phyloP scores from a whole-genome alignment of 169 alveolate genomes.

The Plasmodium coatneyi region DNA sequence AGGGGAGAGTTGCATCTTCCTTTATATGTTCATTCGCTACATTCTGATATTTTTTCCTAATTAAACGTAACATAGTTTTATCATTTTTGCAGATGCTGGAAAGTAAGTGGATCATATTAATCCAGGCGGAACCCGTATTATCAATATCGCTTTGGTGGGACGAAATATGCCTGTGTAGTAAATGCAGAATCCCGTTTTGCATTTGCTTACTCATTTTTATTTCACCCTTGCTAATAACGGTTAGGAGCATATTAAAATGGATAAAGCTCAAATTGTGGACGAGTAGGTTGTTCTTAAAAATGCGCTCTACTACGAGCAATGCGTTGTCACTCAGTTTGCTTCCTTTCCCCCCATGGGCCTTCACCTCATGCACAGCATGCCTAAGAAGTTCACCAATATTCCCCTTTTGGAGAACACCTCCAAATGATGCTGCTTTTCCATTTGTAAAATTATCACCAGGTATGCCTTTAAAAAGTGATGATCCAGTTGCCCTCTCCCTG shows the following conservation, averaged over 20 bases:
- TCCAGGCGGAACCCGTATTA: conserved; percentile 59
- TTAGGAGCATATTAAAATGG: conserved; percentile 61
- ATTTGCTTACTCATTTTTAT: conserved; percentile 40
- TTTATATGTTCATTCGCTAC: neutral
- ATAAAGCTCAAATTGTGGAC: conserved; percentile 24
- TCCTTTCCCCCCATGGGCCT: conserved; percentile 5
- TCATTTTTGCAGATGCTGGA: conserved; percentile 29
- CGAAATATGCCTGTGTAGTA: conserved; percentile 28
- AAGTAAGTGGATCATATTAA: conserved; percentile 36
- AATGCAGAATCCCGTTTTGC: conserved; percentile 15
- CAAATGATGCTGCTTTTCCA: neutral
- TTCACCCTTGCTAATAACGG: conserved; percentile 32
- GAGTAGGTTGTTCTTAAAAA: conserved; percentile 19
- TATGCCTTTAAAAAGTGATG: neutral
- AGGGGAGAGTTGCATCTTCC: neutral
- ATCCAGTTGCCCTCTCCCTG: neutral
- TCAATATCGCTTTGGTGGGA: conserved; percentile 1
- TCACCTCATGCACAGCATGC: neutral
- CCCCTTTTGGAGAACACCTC: neutral
- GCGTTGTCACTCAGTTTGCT: neutral
- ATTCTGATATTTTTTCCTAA: neutral
- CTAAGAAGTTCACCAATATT: conserved; percentile 19
- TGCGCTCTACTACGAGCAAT: conserved; percentile 15
- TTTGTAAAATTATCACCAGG: neutral
- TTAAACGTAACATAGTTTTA: conserved; percentile 8